Evolutionary conservation across 495 filamentous ascomycete genomes (phyloP), one percentile per base, ranked within the genome.

Genomic region (Pseudotulostoma volvatum): DNA sequence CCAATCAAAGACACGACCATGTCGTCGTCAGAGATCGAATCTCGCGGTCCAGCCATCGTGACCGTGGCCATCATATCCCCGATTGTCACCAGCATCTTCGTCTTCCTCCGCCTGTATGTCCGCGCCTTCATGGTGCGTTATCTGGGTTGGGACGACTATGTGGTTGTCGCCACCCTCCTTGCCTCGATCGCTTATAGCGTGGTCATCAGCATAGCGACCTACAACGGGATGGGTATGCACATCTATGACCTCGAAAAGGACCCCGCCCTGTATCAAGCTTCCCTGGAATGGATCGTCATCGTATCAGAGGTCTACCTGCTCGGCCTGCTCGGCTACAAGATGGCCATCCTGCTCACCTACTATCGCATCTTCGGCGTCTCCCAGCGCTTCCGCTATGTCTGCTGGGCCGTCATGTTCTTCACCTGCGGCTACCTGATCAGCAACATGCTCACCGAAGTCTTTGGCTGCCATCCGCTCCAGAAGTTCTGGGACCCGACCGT

Each of bases 261-360:
- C n/a, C n/a, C n/a, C n/a, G n/a, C n/a, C n/a, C n/a, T n/a, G n/a
- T n/a, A n/a, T n/a, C n/a, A n/a, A n/a, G n/a, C n/a, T n/a, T 20
- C 30, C n/a, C 3, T 8, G n/a, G 41, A 50, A 34, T 64, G 60
- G 60, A 51, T 59, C 18, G 54, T 47, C 37, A 50, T 59, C 33
- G 47, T 56, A 3, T 59, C 58, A 9, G 40, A 54, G 35, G 48
- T 62, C 32, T 63, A 65, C 36, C 44, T 58, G 23, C 16, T 53
- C 18, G 52, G 48, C 33, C 43, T 65, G 8, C 45, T 55, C 9
- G 60, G 60, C 15, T 65, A 62, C 39, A 65, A 65, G 38, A 49
- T 46, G 33, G 42, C 58, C 1, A 44, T 65, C 19, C 47, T 63
- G 14, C 16, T 63, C 1, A 48, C 61, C 15, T 65, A 65, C 36